Base-by-base conservation (phyloP, 108 stramenopile genomes). In the Chaetoceros tenuissimus region DNA sequence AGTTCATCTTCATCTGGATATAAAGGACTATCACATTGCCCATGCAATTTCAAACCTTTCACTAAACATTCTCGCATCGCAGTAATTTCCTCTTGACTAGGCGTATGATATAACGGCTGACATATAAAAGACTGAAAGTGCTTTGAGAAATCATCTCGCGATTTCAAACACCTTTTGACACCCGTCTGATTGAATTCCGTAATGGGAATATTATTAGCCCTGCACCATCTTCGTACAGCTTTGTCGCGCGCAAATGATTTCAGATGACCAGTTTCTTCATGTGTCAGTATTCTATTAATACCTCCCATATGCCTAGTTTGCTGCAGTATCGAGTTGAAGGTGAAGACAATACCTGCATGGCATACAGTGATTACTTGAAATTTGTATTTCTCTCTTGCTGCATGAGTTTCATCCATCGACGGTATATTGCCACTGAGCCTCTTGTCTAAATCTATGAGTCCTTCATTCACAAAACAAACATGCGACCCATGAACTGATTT, bases 401-500 rank as follows among this genome's bases (percentile, higher is more conserved):
- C 34, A 40, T 13, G 8, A 40, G 5, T 13, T 13, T 40, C 34
- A 5, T 40, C 13, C 13, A 10, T 40, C 13, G 34, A 40, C 34
- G 8, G 5, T 40, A 5, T 54, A 48, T 49, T 44, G 19, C 51
- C 59, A 3, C 72, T 68, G 28, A 75, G 44, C 20, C 51, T 28
- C 20, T 27, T 30, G 44, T 86, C 85, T 40, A 86, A 61, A 55
- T 86, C 81, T 21, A 80, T 43, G 24, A 86, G 55, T 28, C 81
- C 79, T 55, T 86, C 81, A 48, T 86, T 78, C 43, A 74, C 48
- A 54, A 86, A 82, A 21, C 55, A 50, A 23, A 82, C 23, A 64
- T 82, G 85, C 8, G 76, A 78, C 28, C 85, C 85, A 64, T 86
- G 85, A 3, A 86, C 85, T 24, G 78, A 72, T 34, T 67, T 66